Evolutionary conservation across 148 eudicot species (phyloP).

Genomic region (Chenopodium suecicum): DNA sequence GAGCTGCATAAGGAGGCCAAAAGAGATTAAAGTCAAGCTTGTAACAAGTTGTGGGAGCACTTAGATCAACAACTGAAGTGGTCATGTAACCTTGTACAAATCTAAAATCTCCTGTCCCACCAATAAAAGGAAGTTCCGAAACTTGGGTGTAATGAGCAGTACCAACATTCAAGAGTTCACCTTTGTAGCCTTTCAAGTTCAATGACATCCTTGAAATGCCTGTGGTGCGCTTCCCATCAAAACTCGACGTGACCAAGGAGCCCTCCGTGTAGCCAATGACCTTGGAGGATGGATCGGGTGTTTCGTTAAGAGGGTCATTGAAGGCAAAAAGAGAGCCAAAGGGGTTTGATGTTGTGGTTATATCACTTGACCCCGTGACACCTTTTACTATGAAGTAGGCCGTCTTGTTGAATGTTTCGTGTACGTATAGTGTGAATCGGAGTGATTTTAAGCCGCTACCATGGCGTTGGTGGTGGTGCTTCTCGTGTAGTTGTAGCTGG

Average conservation of each 20-base stretch:
- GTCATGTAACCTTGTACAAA: constrained; percentile 13
- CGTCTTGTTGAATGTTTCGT: constrained; percentile 1
- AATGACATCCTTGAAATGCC: background rate
- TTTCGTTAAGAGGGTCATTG: constrained; percentile 2
- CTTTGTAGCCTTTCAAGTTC: constrained; percentile 2
- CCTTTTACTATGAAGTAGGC: constrained; percentile 17
- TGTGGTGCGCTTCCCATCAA: background rate
- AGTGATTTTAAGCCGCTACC: constrained; percentile 6
- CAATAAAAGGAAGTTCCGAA: constrained; percentile 20
- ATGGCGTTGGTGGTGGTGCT: background rate
- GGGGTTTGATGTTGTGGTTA: background rate
- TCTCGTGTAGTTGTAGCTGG: background rate
- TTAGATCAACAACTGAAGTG: constrained; percentile 1
- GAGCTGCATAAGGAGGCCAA: constrained; percentile 25
- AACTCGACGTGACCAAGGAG: background rate
- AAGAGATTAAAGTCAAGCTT: constrained; percentile 10
- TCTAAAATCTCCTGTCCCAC: constrained; percentile 21
- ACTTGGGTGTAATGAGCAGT: constrained; percentile 2
- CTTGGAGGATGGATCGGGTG: background rate
- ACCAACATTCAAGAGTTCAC: constrained; percentile 9
- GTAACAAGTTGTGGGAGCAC: constrained; percentile 14
- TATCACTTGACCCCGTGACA: background rate
- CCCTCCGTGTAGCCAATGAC: background rate
- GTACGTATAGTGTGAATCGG: constrained; percentile 13
- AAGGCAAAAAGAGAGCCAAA: background rate